phyloP scores from a whole-genome alignment of 306 rosid genomes.

The Canavalia ensiformis region DNA sequence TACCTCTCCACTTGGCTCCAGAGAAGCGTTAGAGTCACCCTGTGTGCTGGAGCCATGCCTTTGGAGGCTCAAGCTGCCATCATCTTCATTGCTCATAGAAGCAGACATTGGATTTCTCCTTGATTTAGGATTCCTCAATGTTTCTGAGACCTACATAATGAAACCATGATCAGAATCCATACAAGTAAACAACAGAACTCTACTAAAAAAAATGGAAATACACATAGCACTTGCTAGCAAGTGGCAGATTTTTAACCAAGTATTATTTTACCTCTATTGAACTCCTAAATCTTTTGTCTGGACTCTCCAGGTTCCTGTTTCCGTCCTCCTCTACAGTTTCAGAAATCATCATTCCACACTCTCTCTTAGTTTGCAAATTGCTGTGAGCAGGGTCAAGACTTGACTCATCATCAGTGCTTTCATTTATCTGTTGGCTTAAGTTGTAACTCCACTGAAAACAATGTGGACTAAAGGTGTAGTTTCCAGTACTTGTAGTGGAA shows the following conservation, averaged over 20 bases:
- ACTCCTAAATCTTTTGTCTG: constrained; percentile 61
- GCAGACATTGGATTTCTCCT: constrained; percentile 55
- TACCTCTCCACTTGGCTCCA: constrained; percentile 55
- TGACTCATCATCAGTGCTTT: constrained; percentile 52
- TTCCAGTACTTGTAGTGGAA: constrained; percentile 44
- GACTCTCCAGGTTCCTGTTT: constrained; percentile 39
- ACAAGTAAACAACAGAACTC: neutral
- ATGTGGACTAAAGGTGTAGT: constrained; percentile 46
- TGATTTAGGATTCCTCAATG: constrained; percentile 49
- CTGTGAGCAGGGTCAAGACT: constrained; percentile 49
- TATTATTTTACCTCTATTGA: constrained; percentile 61
- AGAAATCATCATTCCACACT: constrained; percentile 44
- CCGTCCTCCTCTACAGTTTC: constrained; percentile 47
- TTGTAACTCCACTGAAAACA: constrained; percentile 50
- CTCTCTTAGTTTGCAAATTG: constrained; percentile 40
- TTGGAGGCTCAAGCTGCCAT: constrained; percentile 41
- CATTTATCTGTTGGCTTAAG: constrained; percentile 55
- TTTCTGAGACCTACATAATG: constrained; percentile 51
- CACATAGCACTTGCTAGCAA: neutral
- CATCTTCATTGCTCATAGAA: constrained; percentile 53
- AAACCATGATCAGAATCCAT: constrained; percentile 30
- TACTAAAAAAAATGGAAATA: neutral
- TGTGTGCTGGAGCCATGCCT: constrained; percentile 61
- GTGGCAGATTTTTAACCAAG: neutral
- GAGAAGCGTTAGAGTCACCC: constrained; percentile 59